Base-by-base conservation (phyloP, 495 filamentous ascomycete genomes). In the Durotheca rogersii region DNA sequence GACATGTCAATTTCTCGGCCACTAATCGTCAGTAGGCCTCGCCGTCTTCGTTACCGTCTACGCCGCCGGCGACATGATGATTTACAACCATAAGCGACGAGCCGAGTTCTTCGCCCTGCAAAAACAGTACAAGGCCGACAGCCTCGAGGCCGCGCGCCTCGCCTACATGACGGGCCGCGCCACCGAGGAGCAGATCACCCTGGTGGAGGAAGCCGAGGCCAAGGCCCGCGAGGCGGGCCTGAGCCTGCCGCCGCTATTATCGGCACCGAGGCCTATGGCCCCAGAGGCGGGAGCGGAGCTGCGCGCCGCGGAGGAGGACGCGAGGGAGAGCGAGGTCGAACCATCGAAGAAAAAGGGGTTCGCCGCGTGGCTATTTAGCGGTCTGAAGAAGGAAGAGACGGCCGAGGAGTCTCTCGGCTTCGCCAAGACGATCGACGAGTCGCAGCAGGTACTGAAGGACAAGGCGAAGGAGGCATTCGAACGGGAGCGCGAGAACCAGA, bases 51-150 rank as follows among this genome's bases (percentile, higher is more conserved):
- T 92, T 29, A 89, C 88, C 15, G 75, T 83, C 46, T 93, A 90
- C 72, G 86, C 92, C 5, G 77, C 90, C 42, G 78, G 79, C 62
- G 91, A 95, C 68, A 87, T 98, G 81, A 81, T 93, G 20, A 66
- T 88, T 33, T 87, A 92, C 73, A 96, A 96, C 74, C 85, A 88
- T 43, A 75, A 76, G 66, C 76, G 78, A 45, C 76, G 77, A 41
- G 72, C 71, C 49, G 81, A 88, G 47, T 91, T 84, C 67, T 78
- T 82, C 64, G 76, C 78, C 39, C 73, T 85, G 60, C 76, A 87
- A 57, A 76, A 76, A 61, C 72, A 72, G 25, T 61, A 87, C 30
- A 78, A 81, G 37, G 68, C 76, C 18, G 68, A 72, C 51, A 68
- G 65, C 32, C 66, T 81, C 9, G 73, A 73, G 39, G 68, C 70